Evolutionary conservation across 164 flowering plant species (phyloP).

Genomic region (Annona squamosa): DNA sequence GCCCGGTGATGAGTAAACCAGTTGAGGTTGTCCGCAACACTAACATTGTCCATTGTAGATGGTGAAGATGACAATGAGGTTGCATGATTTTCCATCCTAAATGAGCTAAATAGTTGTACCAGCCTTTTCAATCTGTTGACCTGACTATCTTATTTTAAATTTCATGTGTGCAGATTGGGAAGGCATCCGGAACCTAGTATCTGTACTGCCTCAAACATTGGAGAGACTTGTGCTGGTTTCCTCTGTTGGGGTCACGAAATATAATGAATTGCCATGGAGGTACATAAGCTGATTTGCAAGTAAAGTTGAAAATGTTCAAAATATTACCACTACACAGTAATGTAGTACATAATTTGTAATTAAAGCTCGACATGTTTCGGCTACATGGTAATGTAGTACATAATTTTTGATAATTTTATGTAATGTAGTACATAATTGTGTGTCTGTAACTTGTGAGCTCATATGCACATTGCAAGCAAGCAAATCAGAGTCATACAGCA

Average conservation of each 20-base stretch:
- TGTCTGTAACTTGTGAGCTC: no score
- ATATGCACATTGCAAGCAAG: no score
- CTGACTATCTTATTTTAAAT: neutral
- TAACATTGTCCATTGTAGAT: no score
- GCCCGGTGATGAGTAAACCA: no score
- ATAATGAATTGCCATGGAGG: conserved; percentile 95
- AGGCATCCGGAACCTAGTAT: conserved; percentile 81
- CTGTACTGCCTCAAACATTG: conserved; percentile 67
- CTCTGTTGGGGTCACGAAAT: conserved; percentile 96
- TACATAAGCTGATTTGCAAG: conserved; percentile 18
- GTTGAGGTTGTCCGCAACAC: no score
- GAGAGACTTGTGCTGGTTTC: conserved; percentile 88
- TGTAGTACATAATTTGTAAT: neutral
- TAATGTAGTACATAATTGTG: neutral
- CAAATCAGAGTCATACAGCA: no score
- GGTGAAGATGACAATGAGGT: neutral
- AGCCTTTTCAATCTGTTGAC: neutral
- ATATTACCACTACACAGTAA: neutral
- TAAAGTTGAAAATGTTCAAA: neutral
- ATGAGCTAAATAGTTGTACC: neutral
- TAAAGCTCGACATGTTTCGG: no score
- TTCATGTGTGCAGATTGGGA: conserved; percentile 77
- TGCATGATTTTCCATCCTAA: neutral
- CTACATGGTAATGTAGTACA: neutral
- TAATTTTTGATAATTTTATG: no score